phyloP scores from a whole-genome alignment of 345 rosid genomes.

The Camelina neglecta region DNA sequence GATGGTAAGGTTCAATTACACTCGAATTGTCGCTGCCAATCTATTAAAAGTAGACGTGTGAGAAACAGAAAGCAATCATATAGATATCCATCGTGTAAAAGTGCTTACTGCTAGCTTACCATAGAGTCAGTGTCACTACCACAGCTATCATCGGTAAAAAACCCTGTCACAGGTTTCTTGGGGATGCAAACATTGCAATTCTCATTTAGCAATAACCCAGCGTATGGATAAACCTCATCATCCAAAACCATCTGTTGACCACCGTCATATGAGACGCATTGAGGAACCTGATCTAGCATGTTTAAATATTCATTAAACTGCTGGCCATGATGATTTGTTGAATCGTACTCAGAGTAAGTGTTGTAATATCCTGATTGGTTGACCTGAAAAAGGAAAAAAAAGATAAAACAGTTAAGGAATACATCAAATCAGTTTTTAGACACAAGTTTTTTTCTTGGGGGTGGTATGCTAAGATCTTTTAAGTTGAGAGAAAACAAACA shows the following conservation, averaged over 20 bases:
- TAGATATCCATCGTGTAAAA: no score
- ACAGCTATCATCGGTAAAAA: not conserved
- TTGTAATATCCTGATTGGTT: not conserved
- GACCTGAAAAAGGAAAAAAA: no score
- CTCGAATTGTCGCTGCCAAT: constrained; percentile 15
- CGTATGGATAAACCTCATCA: not conserved
- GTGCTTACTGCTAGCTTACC: not conserved
- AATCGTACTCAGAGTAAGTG: not conserved
- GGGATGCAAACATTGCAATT: constrained; percentile 3
- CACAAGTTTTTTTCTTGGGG: no score
- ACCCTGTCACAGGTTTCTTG: not conserved
- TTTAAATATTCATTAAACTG: not conserved
- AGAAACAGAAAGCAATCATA: not conserved
- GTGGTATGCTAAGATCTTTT: no score
- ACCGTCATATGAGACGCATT: no score
- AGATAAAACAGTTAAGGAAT: no score
- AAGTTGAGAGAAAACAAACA: not conserved
- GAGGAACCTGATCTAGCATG: no score
- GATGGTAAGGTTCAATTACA: not conserved
- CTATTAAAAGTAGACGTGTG: not conserved
- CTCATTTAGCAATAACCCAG: not conserved
- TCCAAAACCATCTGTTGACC: no score
- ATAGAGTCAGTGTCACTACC: constrained; percentile 30
- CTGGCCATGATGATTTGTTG: not conserved
- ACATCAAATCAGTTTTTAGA: no score